These are phyloP conservation scores for Aspergillus thermomutatus DNA, from an alignment of 2,329 filamentous ascomycete species.

Conservation along the genomic window DNA sequence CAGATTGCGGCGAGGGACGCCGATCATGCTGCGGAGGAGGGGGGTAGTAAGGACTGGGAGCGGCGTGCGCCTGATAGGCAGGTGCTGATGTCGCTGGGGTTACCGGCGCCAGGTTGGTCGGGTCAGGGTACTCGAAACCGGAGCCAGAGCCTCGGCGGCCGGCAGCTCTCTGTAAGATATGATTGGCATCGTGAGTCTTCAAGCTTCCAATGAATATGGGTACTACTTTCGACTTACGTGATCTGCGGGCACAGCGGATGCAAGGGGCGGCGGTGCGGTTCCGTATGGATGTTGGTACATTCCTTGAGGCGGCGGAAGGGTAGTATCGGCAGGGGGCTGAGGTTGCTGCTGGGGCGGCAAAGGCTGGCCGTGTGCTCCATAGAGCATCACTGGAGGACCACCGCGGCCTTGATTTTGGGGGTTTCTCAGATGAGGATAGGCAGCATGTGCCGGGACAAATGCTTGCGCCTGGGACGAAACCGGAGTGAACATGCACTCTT, in stretches of 20 bases:
- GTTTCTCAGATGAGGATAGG: conserved; percentile 55
- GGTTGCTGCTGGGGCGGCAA: conserved; percentile 44
- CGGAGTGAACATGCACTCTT: conserved; percentile 74
- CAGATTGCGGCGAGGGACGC: conserved; percentile 44
- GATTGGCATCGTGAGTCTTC: conserved; percentile 11
- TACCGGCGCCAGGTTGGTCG: conserved; percentile 45
- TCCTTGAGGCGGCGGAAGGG: conserved; percentile 39
- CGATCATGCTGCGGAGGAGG: conserved; percentile 36
- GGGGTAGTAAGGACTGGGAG: conserved; percentile 38
- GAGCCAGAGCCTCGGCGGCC: conserved; percentile 43
- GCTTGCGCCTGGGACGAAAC: conserved; percentile 72
- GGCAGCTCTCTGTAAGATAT: conserved; percentile 31
- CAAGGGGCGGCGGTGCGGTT: conserved; percentile 33
- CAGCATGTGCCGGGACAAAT: conserved; percentile 69
- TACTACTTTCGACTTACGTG: conserved; percentile 42
- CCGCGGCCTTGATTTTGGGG: conserved; percentile 28
- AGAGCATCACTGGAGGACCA: conserved; percentile 41
- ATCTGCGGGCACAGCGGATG: conserved; percentile 40
- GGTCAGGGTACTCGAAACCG: conserved; percentile 47
- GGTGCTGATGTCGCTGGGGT: conserved; percentile 43
- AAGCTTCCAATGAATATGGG: conserved; percentile 5
- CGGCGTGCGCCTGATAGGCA: conserved; percentile 41
- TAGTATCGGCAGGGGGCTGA: conserved; percentile 29
- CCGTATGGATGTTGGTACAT: conserved; percentile 40
- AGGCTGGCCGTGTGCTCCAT: conserved; percentile 50